Base-by-base conservation (phyloP, 1,139 yeast genomes). In the Hyphopichia pseudoburtonii region DNA sequence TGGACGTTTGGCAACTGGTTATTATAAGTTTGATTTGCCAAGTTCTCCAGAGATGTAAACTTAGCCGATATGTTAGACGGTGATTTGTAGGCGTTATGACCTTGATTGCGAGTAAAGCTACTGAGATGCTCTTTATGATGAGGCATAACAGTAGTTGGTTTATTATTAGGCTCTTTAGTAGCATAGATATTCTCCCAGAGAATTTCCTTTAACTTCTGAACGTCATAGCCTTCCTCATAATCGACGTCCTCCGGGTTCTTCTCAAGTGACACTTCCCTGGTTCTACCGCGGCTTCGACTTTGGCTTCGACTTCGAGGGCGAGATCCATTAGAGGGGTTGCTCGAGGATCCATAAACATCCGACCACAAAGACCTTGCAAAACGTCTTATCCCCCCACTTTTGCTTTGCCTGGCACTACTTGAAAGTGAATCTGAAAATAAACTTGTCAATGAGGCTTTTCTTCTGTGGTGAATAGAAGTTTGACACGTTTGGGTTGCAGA, bases 341-440 rank as follows among this genome's bases (percentile, higher is more conserved):
- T 21, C 23, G 23, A 21, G 7, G 9, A 21, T 21, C 23, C 23
- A 21, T 21, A 7, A 7, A 7, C 10, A 11, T 32, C 35, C 7
- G 11, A 4, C 35, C 35, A 32, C 5, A 32, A 26, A 3, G 30
- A 18, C 12, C 26, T 17, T 5, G 35, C 35, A 18, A 32, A 18
- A 7, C 26, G 4, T 9, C 29, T 25, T 5, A 32, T 11, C 10
- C 29, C 29, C 3, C 29, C 30, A 26, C 29, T 32, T 14, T 24
- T 31, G 10, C 15, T 6, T 5, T 17, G 12, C n/a, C n/a, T 15
- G 3, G 15, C 10, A 15, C 11, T 21, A 16, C 12, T 5, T 28
- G 30, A 14, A 11, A 23, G 17, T 15, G 17, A n/a, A 17, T 31
- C 27, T 3, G 34, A 24, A n/a, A 31, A 16, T 28, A 31, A 14